Conservation (phyloP, 2,329 filamentous ascomycete species). For the Calonectria pteridis region DNA sequence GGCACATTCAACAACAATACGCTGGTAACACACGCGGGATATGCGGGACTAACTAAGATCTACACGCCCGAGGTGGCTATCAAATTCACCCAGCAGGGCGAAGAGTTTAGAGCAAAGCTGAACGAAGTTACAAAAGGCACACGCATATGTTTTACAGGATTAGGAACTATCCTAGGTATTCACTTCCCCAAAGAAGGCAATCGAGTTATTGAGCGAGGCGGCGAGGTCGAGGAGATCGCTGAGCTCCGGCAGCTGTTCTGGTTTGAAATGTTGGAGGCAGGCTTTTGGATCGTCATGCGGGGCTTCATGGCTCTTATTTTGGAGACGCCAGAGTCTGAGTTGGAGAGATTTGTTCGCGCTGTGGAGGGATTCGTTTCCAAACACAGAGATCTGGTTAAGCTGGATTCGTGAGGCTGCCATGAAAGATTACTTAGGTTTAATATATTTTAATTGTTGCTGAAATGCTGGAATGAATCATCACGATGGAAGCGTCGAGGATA, state of each 20-base stretch:
- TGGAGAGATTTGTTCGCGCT: slow-evolving; percentile 55
- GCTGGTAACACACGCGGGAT: slow-evolving; percentile 69
- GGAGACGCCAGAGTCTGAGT: slow-evolving; percentile 52
- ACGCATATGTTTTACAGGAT: slow-evolving; percentile 53
- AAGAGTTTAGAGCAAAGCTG: slow-evolving; percentile 46
- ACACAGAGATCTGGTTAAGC: slow-evolving; percentile 35
- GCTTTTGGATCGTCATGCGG: slow-evolving; percentile 57
- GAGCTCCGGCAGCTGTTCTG: slow-evolving; percentile 58
- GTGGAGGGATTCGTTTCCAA: slow-evolving; percentile 52
- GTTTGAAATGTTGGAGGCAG: slow-evolving; percentile 59
- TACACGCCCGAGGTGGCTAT: slow-evolving; percentile 50
- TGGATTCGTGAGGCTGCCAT: not conserved
- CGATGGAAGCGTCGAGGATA: not conserved
- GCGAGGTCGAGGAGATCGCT: slow-evolving; percentile 47
- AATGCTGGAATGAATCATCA: not conserved
- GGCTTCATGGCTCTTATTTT: slow-evolving; percentile 57
- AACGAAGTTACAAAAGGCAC: slow-evolving; percentile 50
- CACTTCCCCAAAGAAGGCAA: slow-evolving; percentile 51
- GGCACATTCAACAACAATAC: slow-evolving; percentile 78
- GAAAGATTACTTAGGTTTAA: not conserved
- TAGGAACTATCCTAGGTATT: slow-evolving; percentile 52
- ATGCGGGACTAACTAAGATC: slow-evolving; percentile 52
- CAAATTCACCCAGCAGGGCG: slow-evolving; percentile 48
- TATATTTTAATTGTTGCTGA: not conserved
- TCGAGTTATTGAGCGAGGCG: slow-evolving; percentile 43